phyloP scores from a whole-genome alignment of 106 monocot species.

The Acanthochlamys bracteata region DNA sequence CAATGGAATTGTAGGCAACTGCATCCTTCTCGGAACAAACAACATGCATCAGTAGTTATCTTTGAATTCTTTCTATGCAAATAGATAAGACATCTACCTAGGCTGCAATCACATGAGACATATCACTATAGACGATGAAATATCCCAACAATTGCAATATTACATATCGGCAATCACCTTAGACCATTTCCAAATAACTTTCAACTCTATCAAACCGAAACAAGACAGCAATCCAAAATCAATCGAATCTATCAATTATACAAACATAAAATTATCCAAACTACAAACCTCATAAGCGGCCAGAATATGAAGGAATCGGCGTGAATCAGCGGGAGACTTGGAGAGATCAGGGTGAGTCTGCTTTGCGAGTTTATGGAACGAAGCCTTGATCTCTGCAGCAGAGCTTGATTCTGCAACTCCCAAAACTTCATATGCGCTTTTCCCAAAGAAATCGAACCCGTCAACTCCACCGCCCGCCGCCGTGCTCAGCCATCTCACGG shows the following conservation, averaged over 20 bases:
- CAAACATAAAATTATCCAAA: conserved; percentile 7
- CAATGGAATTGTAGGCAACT: too few species aligned
- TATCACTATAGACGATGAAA: too few species aligned
- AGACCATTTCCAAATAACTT: too few species aligned
- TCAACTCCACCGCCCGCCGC: not conserved
- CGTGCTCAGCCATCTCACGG: not conserved
- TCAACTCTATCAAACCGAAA: too few species aligned
- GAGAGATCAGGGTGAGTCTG: conserved; percentile 78
- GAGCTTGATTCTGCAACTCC: conserved; percentile 62
- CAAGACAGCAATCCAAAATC: too few species aligned
- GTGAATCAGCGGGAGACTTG: conserved; percentile 21
- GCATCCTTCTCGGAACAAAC: too few species aligned
- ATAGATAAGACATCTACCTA: too few species aligned
- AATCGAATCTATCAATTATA: conserved; percentile 1
- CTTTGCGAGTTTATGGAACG: conserved; percentile 76
- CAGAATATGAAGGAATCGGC: conserved; percentile 65
- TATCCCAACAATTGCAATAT: too few species aligned
- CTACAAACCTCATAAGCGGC: conserved; percentile 97
- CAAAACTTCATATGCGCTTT: conserved; percentile 78
- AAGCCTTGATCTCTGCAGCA: conserved; percentile 64
- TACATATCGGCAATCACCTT: too few species aligned
- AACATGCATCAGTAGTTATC: too few species aligned
- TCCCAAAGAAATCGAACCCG: conserved; percentile 18
- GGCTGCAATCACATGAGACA: too few species aligned
- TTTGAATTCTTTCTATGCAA: too few species aligned